Evolutionary conservation across 257 asterid genomes (phyloP).

Genomic region (Thymus mandschuricus): DNA sequence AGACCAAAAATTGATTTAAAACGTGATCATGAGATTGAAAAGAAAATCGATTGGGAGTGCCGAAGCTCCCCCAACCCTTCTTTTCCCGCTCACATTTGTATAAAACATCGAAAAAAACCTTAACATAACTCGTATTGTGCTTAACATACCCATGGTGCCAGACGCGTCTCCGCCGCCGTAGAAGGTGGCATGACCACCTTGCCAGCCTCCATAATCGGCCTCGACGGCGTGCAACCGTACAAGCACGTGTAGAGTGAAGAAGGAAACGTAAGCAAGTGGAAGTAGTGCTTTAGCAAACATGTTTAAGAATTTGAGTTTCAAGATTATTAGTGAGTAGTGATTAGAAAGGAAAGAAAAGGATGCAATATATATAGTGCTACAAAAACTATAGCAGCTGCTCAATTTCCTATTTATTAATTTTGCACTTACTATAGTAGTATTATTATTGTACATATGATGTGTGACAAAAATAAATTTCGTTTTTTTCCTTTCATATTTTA

Average conservation of each 20-base stretch:
- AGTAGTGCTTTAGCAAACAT: constrained; percentile 14
- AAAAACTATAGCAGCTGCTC: background rate
- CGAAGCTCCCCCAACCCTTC: no score
- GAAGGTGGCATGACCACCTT: constrained; percentile 81
- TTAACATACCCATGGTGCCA: constrained; percentile 76
- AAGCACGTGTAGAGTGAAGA: constrained; percentile 12
- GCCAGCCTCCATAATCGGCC: constrained; percentile 55
- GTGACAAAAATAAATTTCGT: no score
- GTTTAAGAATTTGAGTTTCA: background rate
- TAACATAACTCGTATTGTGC: no score
- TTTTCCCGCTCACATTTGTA: no score
- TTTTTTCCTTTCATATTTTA: background rate
- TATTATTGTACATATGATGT: no score
- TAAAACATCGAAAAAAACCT: no score
- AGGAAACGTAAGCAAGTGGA: constrained; percentile 6
- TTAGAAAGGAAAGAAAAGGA: background rate
- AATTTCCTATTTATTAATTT: background rate
- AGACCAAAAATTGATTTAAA: no score
- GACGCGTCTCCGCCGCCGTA: constrained; percentile 93
- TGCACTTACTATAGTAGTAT: background rate
- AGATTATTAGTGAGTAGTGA: no score
- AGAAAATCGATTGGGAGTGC: no score
- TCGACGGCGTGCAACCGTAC: constrained; percentile 52
- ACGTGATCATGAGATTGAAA: no score
- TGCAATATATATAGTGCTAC: background rate